Evolutionary conservation across 441 rosid species (phyloP).

Genomic region (Eutrema salsugineum): DNA sequence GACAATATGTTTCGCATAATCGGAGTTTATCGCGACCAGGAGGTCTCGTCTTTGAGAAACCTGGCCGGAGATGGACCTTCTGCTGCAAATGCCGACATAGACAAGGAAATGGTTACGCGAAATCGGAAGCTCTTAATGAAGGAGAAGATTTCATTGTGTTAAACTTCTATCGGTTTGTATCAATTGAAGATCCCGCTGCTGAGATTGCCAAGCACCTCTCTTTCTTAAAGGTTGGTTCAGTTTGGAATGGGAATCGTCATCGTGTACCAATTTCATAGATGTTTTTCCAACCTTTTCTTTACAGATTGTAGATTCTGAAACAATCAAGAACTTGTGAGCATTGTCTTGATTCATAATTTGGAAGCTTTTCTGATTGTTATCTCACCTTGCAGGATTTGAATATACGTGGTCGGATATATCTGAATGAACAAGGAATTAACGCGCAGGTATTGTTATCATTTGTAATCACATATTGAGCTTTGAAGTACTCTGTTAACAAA

Average conservation of each 20-base stretch:
- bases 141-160: constrained; percentile 64
- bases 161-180: constrained; percentile 69
- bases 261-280: background rate
- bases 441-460: constrained; percentile 64
- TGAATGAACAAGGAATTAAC: constrained; percentile 89
- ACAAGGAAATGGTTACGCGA: background rate
- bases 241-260: background rate
- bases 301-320: background rate
- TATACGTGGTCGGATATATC: constrained; percentile 72
- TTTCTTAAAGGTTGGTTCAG: constrained; percentile 52
- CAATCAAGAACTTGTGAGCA: background rate
- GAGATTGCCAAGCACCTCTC: constrained; percentile 69
- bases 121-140: constrained; percentile 5
- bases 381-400: constrained; percentile 45
- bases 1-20: background rate
- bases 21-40: background rate
- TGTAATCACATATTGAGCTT: background rate
- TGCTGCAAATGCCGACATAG: constrained; percentile 26
- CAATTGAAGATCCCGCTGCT: constrained; percentile 43
- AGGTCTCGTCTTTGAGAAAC: constrained; percentile 11
- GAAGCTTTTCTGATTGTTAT: background rate
- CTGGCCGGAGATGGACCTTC: constrained; percentile 11
- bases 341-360: background rate
- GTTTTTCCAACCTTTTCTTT: background rate
- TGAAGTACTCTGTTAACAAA: background rate